A percentile compares a stretch with the other conserved stretches of the same genome.
These are phyloP conservation scores for Pythium phragmiticola DNA, from an alignment of 352 stramenopile species.

Conservation along the genomic window DNA sequence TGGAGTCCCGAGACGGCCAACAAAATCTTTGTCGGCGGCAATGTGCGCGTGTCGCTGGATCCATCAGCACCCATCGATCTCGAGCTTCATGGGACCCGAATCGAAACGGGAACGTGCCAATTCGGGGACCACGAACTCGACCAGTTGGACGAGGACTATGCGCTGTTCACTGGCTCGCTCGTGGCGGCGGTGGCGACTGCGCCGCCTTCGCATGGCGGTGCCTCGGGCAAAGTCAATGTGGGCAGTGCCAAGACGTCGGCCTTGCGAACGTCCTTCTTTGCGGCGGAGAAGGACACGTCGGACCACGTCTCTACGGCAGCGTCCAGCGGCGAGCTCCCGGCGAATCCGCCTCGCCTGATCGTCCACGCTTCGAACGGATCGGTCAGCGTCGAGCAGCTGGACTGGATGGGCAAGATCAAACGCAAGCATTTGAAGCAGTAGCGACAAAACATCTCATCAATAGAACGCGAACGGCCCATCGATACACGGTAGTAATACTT, in stretches of 20 bases:
- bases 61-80: constrained; percentile 53
- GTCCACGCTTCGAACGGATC: constrained; percentile 26
- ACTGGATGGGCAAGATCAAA: constrained; percentile 84
- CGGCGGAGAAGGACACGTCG: constrained; percentile 26
- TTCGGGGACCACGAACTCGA: constrained; percentile 59
- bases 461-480: not conserved
- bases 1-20: constrained; percentile 46
- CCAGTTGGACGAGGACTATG: constrained; percentile 74
- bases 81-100: constrained; percentile 60
- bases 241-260: constrained; percentile 61
- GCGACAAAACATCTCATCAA: not conserved
- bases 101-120: constrained; percentile 42
- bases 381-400: constrained; percentile 46
- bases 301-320: constrained; percentile 5
- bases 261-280: constrained; percentile 83
- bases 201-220: constrained; percentile 7
- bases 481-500: not conserved
- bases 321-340: constrained; percentile 14
- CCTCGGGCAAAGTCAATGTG: constrained; percentile 79
- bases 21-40: constrained; percentile 64
- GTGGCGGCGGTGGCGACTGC: constrained; percentile 21
- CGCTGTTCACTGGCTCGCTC: constrained; percentile 59
- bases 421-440: constrained; percentile 49
- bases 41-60: constrained; percentile 64
- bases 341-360: constrained; percentile 16